Conservation (phyloP, 441 rosid genomes). For the Flueggea neowawraea region DNA sequence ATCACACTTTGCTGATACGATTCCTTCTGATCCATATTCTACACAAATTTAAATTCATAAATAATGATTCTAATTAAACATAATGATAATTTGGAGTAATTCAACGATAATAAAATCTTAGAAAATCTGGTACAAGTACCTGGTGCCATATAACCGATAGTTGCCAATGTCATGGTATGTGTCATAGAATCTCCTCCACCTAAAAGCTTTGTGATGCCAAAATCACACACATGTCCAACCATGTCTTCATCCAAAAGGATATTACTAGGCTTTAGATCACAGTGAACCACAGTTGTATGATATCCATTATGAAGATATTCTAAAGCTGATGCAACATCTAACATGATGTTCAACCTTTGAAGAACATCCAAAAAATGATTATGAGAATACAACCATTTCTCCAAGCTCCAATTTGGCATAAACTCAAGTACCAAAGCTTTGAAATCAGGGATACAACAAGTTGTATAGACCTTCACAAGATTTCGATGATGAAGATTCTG, state of each 20-base stretch:
- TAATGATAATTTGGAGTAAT: background rate
- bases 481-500: slow-evolving; percentile 6
- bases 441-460: slow-evolving; percentile 8
- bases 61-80: too few species aligned
- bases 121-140: background rate
- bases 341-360: slow-evolving; percentile 8
- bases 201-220: slow-evolving; percentile 14
- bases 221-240: slow-evolving; percentile 13
- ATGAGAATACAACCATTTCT: slow-evolving; percentile 13
- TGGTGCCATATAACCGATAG: slow-evolving; percentile 10
- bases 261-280: slow-evolving; percentile 16
- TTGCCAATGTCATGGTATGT: slow-evolving; percentile 9
- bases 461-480: slow-evolving; percentile 9
- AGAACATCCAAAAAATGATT: background rate
- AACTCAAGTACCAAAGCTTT: slow-evolving; percentile 16
- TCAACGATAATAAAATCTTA: too few species aligned
- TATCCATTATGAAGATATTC: slow-evolving; percentile 14
- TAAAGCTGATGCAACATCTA: slow-evolving; percentile 16
- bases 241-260: slow-evolving; percentile 4
- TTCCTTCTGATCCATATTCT: slow-evolving; percentile 10
- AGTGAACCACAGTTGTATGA: slow-evolving; percentile 6
- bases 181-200: background rate
- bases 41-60: background rate
- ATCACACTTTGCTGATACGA: slow-evolving; percentile 5
- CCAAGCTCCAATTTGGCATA: slow-evolving; percentile 17